Conservation (phyloP, 352 stramenopile species). For the Phytopythium kandeliae region DNA sequence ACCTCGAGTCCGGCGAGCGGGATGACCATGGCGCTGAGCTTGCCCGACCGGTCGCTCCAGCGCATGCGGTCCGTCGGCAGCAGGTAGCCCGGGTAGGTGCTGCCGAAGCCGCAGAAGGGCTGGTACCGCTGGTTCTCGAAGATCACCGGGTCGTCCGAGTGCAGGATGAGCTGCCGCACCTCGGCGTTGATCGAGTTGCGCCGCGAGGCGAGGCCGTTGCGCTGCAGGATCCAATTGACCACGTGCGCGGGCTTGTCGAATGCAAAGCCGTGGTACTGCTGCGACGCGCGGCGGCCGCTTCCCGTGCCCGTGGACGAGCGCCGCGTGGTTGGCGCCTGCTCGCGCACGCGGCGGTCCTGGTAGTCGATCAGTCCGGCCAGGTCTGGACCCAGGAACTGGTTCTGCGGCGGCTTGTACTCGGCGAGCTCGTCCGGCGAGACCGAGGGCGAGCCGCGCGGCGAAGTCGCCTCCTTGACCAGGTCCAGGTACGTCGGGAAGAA, state of each 20-base stretch:
- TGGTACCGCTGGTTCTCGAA: conserved; percentile 88
- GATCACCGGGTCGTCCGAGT: conserved; percentile 67
- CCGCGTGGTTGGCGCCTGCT: conserved; percentile 37
- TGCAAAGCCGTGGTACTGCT: conserved; percentile 76
- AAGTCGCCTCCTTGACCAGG: conserved; percentile 52
- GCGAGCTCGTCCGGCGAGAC: conserved; percentile 37
- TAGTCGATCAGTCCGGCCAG: conserved; percentile 77
- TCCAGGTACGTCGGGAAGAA: conserved; percentile 71
- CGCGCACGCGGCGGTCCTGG: conserved; percentile 57
- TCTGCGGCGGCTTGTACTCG: conserved; percentile 38
- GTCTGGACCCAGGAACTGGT: conserved; percentile 59
- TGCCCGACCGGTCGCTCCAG: conserved; percentile 81
- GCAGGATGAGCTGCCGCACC: conserved; percentile 61
- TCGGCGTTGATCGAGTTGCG: conserved; percentile 58
- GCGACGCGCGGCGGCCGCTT: conserved; percentile 17
- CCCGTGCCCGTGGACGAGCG: conserved; percentile 16
- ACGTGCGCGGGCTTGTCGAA: conserved; percentile 76
- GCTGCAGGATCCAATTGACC: conserved; percentile 68
- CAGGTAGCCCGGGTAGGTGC: conserved; percentile 75
- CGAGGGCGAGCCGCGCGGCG: conserved; percentile 12
- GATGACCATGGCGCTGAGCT: conserved; percentile 65
- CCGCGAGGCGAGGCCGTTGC: conserved; percentile 11
- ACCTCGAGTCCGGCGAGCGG: conserved; percentile 61
- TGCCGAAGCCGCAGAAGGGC: conserved; percentile 79
- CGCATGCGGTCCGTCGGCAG: conserved; percentile 74